Evolutionary conservation across 2,329 filamentous ascomycete species (phyloP), one percentile per base, ranked within the genome.

Genomic region (Byssothecium circinans): DNA sequence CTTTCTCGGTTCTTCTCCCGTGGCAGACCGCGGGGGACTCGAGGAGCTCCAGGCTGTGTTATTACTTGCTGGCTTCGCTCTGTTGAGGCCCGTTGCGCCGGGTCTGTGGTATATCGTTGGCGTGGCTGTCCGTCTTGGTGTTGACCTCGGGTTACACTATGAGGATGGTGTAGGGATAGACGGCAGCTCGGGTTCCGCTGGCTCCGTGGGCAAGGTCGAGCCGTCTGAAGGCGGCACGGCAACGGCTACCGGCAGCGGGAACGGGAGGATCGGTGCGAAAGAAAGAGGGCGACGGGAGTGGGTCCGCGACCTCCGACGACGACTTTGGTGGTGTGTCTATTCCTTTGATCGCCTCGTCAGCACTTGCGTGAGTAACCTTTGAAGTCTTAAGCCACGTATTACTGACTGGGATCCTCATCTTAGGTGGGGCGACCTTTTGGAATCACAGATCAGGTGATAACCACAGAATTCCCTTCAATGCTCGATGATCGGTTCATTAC

Each of bases 21-120:
- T 80, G 5, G 72, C 75, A 7, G 82, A 86, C 61, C 72, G 72
- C n/a, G 88, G 88, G n/a, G 91, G 90, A 0, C 72, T 97, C 32
- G 91, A 96, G 68, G 91, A 96, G 64, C 76, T 97, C 42, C 92
- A 97, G 67, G 91, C 91, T n/a, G 91, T 97, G 7, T 74, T 97
- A 40, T 76, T 97, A 34, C 78, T 97, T 37, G 91, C 92, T 36
- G 91, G 91, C 45, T 96, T 97, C 77, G 92, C 92, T 7, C 78
- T 99, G 40, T 78, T 97, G 53, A 82, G 92, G 45, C 94, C 94
- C 1, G 91, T 97, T 18, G 90, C 92, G 1, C 92, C 92, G 0
- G 94, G 94, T 12, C 75, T 97, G 36, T 97, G 92, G 92, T 97
- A 97, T 71, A 97, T 97, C 52, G 89, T 95, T 50, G 94, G 94